Percentiles rank a stretch among this genome's conserved stretches.
phyloP scores from a whole-genome alignment of 768 basidiomycete genomes.

The Leucosporidium yakuticum region DNA sequence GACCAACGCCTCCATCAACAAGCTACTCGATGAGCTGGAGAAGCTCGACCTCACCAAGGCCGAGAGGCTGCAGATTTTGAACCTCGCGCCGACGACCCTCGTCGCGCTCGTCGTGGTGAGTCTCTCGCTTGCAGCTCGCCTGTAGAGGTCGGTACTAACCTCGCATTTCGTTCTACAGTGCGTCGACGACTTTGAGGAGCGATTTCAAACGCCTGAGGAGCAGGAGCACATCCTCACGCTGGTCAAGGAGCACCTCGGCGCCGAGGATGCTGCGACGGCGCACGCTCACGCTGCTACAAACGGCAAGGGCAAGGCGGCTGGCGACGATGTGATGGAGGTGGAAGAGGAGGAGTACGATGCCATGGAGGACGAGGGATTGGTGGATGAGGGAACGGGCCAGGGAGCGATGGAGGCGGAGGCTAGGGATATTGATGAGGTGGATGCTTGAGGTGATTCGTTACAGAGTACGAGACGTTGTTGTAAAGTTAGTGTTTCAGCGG shows the following conservation, averaged over 20 bases:
- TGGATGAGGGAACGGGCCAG: background rate
- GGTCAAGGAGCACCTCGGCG: conserved; percentile 24
- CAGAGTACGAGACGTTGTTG: too few species aligned
- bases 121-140: conserved; percentile 28
- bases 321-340: background rate
- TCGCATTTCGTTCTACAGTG: conserved; percentile 51
- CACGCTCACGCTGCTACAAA: too few species aligned
- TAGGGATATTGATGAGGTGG: background rate
- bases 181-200: conserved; percentile 82
- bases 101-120: conserved; percentile 86
- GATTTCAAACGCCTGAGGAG: conserved; percentile 64
- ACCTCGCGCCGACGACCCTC: conserved; percentile 70
- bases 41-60: conserved; percentile 73
- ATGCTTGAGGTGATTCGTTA: background rate
- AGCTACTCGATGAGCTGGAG: conserved; percentile 62
- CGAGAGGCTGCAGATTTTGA: conserved; percentile 88
- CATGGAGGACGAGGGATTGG: background rate
- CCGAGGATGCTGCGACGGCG: conserved; percentile 14
- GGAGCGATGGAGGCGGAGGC: background rate
- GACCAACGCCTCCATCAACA: conserved; percentile 57
- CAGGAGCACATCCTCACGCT: conserved; percentile 42
- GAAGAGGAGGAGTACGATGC: background rate
- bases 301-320: background rate
- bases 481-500: too few species aligned
- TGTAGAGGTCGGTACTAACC: background rate